A percentile compares a stretch with the other conserved stretches of the same genome.
phyloP scores from a whole-genome alignment of 2,329 filamentous ascomycete species.

The Cercospora janseana region DNA sequence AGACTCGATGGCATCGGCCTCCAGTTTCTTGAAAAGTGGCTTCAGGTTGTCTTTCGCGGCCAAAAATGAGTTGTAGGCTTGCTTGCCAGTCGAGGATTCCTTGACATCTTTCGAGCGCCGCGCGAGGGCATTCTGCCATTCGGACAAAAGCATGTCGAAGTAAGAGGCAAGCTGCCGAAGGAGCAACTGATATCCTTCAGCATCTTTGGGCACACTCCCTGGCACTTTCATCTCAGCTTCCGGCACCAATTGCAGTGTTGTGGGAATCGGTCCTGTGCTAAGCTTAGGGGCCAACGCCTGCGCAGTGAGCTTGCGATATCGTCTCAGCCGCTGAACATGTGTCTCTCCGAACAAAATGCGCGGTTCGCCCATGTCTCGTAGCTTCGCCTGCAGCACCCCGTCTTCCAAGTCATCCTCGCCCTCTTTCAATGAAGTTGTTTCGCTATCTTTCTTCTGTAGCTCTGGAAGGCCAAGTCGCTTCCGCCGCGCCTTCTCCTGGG shows the following conservation, averaged over 20 bases:
- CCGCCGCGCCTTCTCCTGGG: constrained; percentile 69
- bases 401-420: constrained; percentile 65
- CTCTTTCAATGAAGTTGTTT: constrained; percentile 30
- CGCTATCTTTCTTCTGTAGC: constrained; percentile 53
- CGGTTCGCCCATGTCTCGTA: constrained; percentile 73
- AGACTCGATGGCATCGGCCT: constrained; percentile 73
- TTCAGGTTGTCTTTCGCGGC: constrained; percentile 84
- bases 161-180: constrained; percentile 89
- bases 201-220: constrained; percentile 60
- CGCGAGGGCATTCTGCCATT: constrained; percentile 78
- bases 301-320: constrained; percentile 64
- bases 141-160: constrained; percentile 90
- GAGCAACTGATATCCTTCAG: constrained; percentile 66
- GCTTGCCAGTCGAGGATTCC: constrained; percentile 74
- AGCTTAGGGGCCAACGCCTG: constrained; percentile 45
- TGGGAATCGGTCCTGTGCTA: constrained; percentile 79
- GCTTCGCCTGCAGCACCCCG: constrained; percentile 64
- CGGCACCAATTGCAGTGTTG: constrained; percentile 72
- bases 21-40: constrained; percentile 86
- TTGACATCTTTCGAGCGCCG: constrained; percentile 57
- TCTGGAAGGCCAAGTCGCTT: constrained; percentile 80
- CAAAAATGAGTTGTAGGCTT: constrained; percentile 79
- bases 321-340: constrained; percentile 64
- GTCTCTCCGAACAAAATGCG: constrained; percentile 76
- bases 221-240: constrained; percentile 87